A percentile compares a stretch with the other conserved stretches of the same genome.
phyloP scores from a whole-genome alignment of 106 monocot species.

The Apostasia shenzhenica region DNA sequence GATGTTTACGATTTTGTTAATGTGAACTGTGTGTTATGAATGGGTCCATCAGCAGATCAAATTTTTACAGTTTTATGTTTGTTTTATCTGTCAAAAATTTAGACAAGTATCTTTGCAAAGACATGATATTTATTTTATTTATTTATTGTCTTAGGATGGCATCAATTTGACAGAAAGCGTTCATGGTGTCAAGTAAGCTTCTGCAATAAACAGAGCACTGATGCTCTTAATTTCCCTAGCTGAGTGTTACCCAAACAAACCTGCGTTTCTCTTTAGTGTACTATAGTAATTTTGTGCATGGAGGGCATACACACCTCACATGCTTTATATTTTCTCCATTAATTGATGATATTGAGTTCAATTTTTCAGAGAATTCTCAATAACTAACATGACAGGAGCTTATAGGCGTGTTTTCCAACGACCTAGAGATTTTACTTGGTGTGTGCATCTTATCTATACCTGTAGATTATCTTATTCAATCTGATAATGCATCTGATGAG shows the following conservation, averaged over 20 bases:
- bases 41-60: too few species aligned
- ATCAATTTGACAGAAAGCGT: constrained; percentile 73
- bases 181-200: constrained; percentile 75
- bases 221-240: background rate
- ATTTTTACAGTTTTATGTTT: too few species aligned
- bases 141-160: constrained; percentile 50
- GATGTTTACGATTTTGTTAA: too few species aligned
- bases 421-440: constrained; percentile 74
- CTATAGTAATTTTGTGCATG: constrained; percentile 1
- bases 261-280: background rate
- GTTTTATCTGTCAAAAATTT: too few species aligned
- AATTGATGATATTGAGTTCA: background rate
- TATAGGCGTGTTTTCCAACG: constrained; percentile 77
- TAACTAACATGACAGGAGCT: constrained; percentile 74
- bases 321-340: background rate
- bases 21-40: too few species aligned
- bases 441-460: background rate
- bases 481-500: constrained; percentile 5
- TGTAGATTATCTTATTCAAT: background rate
- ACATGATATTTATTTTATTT: constrained; percentile 4
- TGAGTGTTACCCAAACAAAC: background rate
- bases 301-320: too few species aligned
- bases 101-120: too few species aligned
- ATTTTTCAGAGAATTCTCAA: constrained; percentile 77
- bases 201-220: background rate